Base-by-base conservation (phyloP, 768 basidiomycete genomes). In the Austroboletus festivus region DNA sequence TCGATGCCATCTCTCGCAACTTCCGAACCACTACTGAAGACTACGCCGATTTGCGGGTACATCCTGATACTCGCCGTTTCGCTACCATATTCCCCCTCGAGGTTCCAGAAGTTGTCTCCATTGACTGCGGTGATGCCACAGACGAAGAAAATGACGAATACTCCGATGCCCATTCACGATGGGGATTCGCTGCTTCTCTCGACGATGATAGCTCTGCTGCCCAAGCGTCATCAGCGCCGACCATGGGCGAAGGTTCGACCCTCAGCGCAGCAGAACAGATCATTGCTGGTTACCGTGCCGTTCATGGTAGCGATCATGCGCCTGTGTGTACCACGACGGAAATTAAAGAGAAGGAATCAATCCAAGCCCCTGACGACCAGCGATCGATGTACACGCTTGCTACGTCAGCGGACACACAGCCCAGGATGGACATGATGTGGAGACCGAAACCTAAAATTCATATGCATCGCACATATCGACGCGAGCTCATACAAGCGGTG, bases 401-500 rank as follows among this genome's bases (percentile, higher is more conserved):
- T 6, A n/a, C 52, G 3, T 12, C 53, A 5, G 20, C 35, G 3
- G 57, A 56, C 16, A 19, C 47, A 2, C 54, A 50, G 34, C 50
- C 56, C 11, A 46, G 44, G 4, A 59, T 68, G 57, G 65, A 67
- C 23, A 54, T 67, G 53, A 56, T 57, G 55, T 69, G 67, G 67
- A 55, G 39, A 46, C 67, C 63, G 6, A 56, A 65, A 45, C 65
- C 61, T 18, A 69, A 62, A 52, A 57, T 72, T 18, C 56, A 63
- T 28, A 68, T 68, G 48, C 63, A 68, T 38, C 68, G 62, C 39
- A 68, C 71, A 22, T 70, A 72, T 38, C 57, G 56, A 35, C 63
- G 59, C 37, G 73, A 67, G 4, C 60, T 79, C 24, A 48, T 62
- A 9, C 56, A 70, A 48, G 66, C 74, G 35, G 78, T 79, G 44